Evolutionary conservation across 2,329 filamentous ascomycete genomes (phyloP).

Genomic region (Neonectria magnoliae): DNA sequence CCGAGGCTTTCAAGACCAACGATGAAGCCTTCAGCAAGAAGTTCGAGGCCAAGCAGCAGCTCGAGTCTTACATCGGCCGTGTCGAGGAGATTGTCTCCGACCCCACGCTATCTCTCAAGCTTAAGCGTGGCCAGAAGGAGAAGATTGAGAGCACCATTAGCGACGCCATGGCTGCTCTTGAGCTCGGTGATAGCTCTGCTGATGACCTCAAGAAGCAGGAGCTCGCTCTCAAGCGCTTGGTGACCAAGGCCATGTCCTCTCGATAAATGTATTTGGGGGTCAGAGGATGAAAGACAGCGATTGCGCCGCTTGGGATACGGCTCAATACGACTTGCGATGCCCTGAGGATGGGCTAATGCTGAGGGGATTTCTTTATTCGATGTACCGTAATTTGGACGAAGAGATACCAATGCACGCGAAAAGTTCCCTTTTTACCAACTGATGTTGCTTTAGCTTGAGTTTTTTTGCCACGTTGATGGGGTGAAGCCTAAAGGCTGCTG

Average conservation of each 20-base stretch:
- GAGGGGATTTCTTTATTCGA: constrained; percentile 41
- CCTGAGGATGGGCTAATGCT: constrained; percentile 28
- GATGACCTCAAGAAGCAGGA: constrained; percentile 99
- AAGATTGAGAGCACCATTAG: constrained; percentile 98
- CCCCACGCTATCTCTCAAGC: constrained; percentile 93
- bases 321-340: constrained; percentile 30
- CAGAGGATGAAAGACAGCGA: constrained; percentile 28
- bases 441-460: not conserved
- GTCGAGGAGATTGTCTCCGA: constrained; percentile 99
- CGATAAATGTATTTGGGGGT: constrained; percentile 67
- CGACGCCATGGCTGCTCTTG: constrained; percentile 97
- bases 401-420: constrained; percentile 48
- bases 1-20: constrained; percentile 97
- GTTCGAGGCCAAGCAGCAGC: constrained; percentile 98
- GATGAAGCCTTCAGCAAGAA: constrained; percentile 99
- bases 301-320: constrained; percentile 30
- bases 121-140: constrained; percentile 99
- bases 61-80: constrained; percentile 98
- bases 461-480: not conserved
- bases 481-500: too few relatives aligned
- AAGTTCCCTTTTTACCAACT: constrained; percentile 45
- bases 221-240: constrained; percentile 94
- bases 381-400: constrained; percentile 47
- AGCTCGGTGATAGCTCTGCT: constrained; percentile 89
- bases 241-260: constrained; percentile 98